phyloP scores from a whole-genome alignment of 805 yeast species.

The Starmerella stigmatis region DNA sequence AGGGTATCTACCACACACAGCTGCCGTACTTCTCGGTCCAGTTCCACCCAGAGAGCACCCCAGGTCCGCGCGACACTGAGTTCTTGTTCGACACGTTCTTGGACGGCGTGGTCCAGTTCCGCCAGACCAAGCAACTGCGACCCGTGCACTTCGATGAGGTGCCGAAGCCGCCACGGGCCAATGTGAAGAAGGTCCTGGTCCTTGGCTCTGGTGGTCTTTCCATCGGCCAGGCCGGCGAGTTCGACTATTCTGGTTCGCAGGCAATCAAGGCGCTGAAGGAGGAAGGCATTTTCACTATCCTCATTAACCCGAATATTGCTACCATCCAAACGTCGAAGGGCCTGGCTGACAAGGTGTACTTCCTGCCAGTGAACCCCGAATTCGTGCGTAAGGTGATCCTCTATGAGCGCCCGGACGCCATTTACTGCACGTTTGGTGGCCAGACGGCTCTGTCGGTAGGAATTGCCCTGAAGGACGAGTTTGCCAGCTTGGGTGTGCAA shows the following conservation, averaged over 20 bases:
- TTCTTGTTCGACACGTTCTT: constrained; percentile 91
- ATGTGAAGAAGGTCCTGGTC: constrained; percentile 83
- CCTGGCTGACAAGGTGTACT: constrained; percentile 94
- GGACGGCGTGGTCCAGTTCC: constrained; percentile 54
- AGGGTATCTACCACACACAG: constrained; percentile 84
- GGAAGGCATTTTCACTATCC: constrained; percentile 91
- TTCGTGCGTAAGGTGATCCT: constrained; percentile 91
- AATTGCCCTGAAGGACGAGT: constrained; percentile 89
- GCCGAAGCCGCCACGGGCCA: constrained; percentile 34
- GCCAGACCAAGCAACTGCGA: constrained; percentile 41
- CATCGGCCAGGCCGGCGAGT: constrained; percentile 99
- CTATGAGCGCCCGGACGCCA: constrained; percentile 94
- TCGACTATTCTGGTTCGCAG: constrained; percentile 97
- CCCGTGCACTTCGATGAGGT: constrained; percentile 66
- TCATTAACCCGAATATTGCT: constrained; percentile 96
- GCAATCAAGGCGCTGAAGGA: constrained; percentile 97
- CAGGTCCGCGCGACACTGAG: constrained; percentile 99
- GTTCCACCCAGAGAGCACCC: constrained; percentile 97
- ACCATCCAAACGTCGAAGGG: constrained; percentile 98
- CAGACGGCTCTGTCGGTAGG: constrained; percentile 97
- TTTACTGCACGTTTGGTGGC: constrained; percentile 95
- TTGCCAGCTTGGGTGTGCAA: constrained; percentile 79
- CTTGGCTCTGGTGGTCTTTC: constrained; percentile 97
- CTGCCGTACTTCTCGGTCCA: constrained; percentile 61
- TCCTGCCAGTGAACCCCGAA: constrained; percentile 94